Percentiles rank a stretch among this genome's conserved stretches.
Conservation (phyloP, 495 filamentous ascomycete species). For the Beverwykella pulmonaria region DNA sequence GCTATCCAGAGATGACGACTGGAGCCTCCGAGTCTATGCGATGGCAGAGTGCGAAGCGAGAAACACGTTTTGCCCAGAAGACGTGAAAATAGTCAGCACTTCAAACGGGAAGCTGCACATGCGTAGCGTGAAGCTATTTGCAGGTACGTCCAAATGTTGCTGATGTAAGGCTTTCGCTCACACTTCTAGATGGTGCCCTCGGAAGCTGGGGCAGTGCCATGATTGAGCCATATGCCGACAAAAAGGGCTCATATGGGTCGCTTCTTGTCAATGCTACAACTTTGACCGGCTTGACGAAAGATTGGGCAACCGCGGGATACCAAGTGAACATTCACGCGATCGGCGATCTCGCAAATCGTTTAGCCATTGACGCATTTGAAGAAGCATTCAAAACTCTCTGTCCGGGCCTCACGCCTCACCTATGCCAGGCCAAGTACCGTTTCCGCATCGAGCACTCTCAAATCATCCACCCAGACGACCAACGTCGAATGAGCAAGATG, state of each 20-base stretch:
- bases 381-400: conserved; percentile 53
- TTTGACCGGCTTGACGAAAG: conserved; percentile 49
- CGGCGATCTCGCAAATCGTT: conserved; percentile 63
- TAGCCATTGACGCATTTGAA: conserved; percentile 59
- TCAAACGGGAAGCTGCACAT: conserved; percentile 53
- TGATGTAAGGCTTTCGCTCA: conserved; percentile 4
- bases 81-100: conserved; percentile 46
- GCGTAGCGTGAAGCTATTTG: conserved; percentile 62
- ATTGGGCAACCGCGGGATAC: conserved; percentile 55
- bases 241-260: conserved; percentile 56
- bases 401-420: conserved; percentile 42
- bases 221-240: conserved; percentile 64
- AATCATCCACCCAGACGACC: conserved; percentile 65
- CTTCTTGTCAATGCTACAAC: conserved; percentile 61
- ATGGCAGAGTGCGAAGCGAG: conserved; percentile 65
- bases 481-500: conserved; percentile 53
- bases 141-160: conserved; percentile 45
- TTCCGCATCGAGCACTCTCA: conserved; percentile 69
- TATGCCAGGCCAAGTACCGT: conserved; percentile 53
- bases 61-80: conserved; percentile 61
- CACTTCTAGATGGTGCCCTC: conserved; percentile 59
- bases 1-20: conserved; percentile 51
- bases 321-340: conserved; percentile 69
- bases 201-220: conserved; percentile 67
- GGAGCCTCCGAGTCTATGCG: conserved; percentile 61